Base-by-base conservation (phyloP, 1,284 basidiomycete species). In the Melanopsichium pennsylvanicum region DNA sequence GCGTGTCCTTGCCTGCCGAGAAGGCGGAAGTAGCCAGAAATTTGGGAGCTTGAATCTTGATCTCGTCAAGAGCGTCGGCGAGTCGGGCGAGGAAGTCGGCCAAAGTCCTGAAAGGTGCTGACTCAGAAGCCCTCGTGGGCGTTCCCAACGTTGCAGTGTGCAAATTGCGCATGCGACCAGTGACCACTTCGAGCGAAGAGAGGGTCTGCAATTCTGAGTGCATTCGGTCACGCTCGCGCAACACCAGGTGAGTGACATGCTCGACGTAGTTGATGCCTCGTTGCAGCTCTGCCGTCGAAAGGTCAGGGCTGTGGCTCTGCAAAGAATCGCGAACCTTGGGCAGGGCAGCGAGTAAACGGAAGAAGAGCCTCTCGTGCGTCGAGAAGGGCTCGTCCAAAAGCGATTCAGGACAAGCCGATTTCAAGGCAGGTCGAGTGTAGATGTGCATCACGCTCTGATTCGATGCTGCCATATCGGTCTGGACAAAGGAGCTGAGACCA, bases 231-330 rank as follows among this genome's bases (percentile, higher is more conserved):
- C 76, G 66, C 35, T 73, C 66, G 21, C 41, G 64, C 36, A 75
- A 36, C 3, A 71, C 70, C 2, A 74, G 34, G 19, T 56, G 34
- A 11, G 68, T 69, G 33, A 87, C 85, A 41, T 90, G 92, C 82
- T 97, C 93, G 8, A 92, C 85, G 51, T 91, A 86, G 62, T 86
- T 88, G 19, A 91, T 82, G 5, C 89, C 92, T 52, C 91, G 86
- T 74, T 89, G 89, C 12, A 97, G 84, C 63, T 98, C 94, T 7
- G 90, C 87, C 11, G 91, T 92, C 8, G 87, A 86, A 35, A 98
- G 80, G 78, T 98, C 95, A 0, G 85, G 81, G 76, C 91, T 89
- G 81, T 97, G 94, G 26, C 85, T 82, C 9, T 86, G 84, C 45
- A 93, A 83, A 0, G 87, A 85, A 7, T 84, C 83, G 35, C 92